Evolutionary conservation across 2,329 filamentous ascomycete species (phyloP), one percentile per base, ranked within the genome.

Genomic region (Coniochaeta sp.): DNA sequence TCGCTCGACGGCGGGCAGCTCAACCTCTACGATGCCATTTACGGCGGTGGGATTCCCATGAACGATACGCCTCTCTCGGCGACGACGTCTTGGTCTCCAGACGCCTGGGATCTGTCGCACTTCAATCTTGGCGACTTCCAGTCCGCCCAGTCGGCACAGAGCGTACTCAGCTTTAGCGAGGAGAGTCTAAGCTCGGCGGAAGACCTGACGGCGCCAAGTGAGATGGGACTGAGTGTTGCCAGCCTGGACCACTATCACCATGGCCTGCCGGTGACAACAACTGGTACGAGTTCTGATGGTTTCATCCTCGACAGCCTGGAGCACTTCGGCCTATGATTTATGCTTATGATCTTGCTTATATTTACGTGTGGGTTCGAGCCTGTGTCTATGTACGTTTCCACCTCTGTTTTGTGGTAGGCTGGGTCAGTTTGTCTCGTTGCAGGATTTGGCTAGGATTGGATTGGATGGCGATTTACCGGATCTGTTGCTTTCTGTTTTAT

Each of bases 21-120:
- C 59, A 96, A 93, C 69, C 88, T 96, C n/a, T 95, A 91, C 72
- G 88, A 91, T 69, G 88, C 87, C 44, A 91, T 91, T 59, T 92
- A 92, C 65, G 89, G 89, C 40, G 89, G 89, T 10, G 79, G 78
- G 54, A 73, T 77, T 62, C 75, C 74, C 4, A 71, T 80, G 34
- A 75, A 79, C 36, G 76, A 80, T 24, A 73, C 79, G 12, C 73
- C 79, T 19, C 69, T 77, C 0, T 75, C 73, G n/a, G 66, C 72
- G 1, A 70, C 74, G 28, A 70, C 74, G 28, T 67, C 71, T 16
- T 86, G 83, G 84, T 81, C 82, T 1, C 80, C 82, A 0, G 82
- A 85, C 61, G 75, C 80, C 1, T 86, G 83, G 79, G 81, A 84
- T 58, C 70, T 84, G 44, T 73, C 75, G 19, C 73, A 74, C 14